Evolutionary conservation across 2,329 filamentous ascomycete species (phyloP), one percentile per base, ranked within the genome.

Genomic region (Ilyonectria robusta): DNA sequence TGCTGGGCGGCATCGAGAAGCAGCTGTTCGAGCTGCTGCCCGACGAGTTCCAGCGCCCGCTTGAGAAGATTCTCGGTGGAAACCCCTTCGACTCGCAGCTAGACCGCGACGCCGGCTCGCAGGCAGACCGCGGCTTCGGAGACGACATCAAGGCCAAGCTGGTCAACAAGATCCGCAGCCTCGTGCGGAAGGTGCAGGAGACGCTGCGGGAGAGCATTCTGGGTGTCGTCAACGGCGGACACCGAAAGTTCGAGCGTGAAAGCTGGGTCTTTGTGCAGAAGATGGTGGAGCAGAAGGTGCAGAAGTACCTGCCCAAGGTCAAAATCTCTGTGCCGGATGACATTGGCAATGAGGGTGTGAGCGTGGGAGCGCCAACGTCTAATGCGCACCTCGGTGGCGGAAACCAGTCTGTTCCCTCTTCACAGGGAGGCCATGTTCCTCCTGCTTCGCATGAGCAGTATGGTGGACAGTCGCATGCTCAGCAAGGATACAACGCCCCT

Each of bases 251-350:
- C 59, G 83, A 85, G 78, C 77, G 77, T 19, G 73, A 82, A 70
- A 84, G 82, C 66, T 85, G 83, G 83, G 72, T 83, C 7, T 84
- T 84, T 69, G 83, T 85, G 63, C 83, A 85, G 70, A 78, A 77
- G 11, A 84, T 81, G 63, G 83, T 85, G 19, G 81, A 85, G 76
- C 71, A 78, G 48, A 84, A 84, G 77, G 82, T 85, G 48, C 82
- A 84, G 67, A 82, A 76, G 71, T 85, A 84, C 67, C 73, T 85
- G 23, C 83, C 83, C 65, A 82, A 82, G 65, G 83, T 85, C 2
- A 82, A 81, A 70, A 85, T 85, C 66, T 72, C 73, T 4, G 82
- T 85, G 46, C 83, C 83, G 0, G 83, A 85, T 66, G 83, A 85
- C 42, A 84, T 85, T 44, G 83, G 83, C 1, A 84, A 84, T 53